phyloP scores from a whole-genome alignment of 1,284 basidiomycete species.

The Ustilago xerochloae region DNA sequence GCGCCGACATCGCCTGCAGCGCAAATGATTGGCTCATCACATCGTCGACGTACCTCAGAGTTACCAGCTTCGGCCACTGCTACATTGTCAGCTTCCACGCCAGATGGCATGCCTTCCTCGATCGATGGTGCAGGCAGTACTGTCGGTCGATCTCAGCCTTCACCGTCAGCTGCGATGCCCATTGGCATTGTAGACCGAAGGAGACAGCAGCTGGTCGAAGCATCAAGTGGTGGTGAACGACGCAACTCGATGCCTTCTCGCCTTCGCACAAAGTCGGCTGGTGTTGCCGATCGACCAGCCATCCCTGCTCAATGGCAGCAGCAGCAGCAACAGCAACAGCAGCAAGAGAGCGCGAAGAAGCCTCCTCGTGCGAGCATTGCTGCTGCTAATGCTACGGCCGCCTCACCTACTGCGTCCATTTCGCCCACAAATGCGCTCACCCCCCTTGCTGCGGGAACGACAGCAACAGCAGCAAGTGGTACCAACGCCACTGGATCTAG shows the following conservation, averaged over 20 bases:
- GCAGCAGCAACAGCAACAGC: slow-evolving; percentile 16
- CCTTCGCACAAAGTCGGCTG: slow-evolving; percentile 83
- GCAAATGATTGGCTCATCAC: slow-evolving; percentile 20
- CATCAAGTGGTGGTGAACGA: slow-evolving; percentile 70
- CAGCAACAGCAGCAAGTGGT: slow-evolving; percentile 6
- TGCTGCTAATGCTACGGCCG: slow-evolving; percentile 2
- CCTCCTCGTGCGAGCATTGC: slow-evolving; percentile 1
- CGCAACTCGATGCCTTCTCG: slow-evolving; percentile 89
- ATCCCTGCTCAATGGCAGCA: slow-evolving; percentile 43
- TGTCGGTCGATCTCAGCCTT: slow-evolving; percentile 20
- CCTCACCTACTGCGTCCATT: slow-evolving; percentile 23
- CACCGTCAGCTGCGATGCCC: slow-evolving; percentile 30
- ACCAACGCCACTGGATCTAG: slow-evolving; percentile 35
- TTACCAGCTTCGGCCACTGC: slow-evolving; percentile 16
- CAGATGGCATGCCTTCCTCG: slow-evolving; percentile 6
- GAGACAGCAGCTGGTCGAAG: slow-evolving; percentile 72
- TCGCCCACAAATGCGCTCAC: slow-evolving; percentile 28
- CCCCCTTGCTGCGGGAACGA: not conserved
- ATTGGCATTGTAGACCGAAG: slow-evolving; percentile 51
- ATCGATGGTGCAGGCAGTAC: slow-evolving; percentile 3
- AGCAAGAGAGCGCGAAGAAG: slow-evolving; percentile 20
- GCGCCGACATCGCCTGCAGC: slow-evolving; percentile 79
- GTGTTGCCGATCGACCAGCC: slow-evolving; percentile 35
- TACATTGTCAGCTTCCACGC: slow-evolving; percentile 10
- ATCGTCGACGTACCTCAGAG: slow-evolving; percentile 50